Conservation (phyloP, 2,329 filamentous ascomycete genomes). For the Cladophialophora psammophila region DNA sequence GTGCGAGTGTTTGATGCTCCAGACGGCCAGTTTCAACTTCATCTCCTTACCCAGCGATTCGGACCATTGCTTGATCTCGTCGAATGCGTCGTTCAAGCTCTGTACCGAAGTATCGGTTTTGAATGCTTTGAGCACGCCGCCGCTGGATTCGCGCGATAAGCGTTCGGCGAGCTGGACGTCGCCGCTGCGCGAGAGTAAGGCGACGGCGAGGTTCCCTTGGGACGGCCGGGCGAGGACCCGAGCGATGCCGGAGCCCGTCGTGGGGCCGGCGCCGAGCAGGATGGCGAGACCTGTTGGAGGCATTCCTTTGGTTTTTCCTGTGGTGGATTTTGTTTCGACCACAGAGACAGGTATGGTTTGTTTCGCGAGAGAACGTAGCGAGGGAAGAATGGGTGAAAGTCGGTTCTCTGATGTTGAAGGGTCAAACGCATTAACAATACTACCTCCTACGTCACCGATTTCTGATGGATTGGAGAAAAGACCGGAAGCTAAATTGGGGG, state of each 20-base stretch:
- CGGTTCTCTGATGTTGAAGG: too few relatives aligned
- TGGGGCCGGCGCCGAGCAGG: slow-evolving; percentile 60
- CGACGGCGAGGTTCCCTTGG: slow-evolving; percentile 64
- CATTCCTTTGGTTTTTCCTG: slow-evolving; percentile 44
- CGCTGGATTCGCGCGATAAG: slow-evolving; percentile 56
- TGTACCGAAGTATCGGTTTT: slow-evolving; percentile 59
- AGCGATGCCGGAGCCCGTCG: slow-evolving; percentile 61
- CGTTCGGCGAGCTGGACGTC: slow-evolving; percentile 53
- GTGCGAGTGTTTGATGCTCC: slow-evolving; percentile 63
- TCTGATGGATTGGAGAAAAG: too few relatives aligned
- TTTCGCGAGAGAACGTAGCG: not conserved
- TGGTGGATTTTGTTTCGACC: not conserved
- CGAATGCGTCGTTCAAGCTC: slow-evolving; percentile 58
- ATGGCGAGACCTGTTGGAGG: slow-evolving; percentile 59
- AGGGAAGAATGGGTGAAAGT: not conserved
- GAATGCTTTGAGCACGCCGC: slow-evolving; percentile 60
- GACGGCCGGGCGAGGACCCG: slow-evolving; percentile 59
- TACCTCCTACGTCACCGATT: too few relatives aligned
- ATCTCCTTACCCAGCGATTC: slow-evolving; percentile 49
- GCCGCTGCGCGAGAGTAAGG: slow-evolving; percentile 61
- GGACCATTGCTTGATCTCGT: slow-evolving; percentile 50
- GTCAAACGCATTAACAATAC: too few relatives aligned
- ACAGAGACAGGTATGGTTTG: not conserved
- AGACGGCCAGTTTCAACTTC: slow-evolving; percentile 62
- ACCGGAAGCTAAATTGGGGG: too few relatives aligned